A percentile compares a stretch with the other conserved stretches of the same genome.
Conservation (phyloP, 2,329 filamentous ascomycete species). For the Davidsoniella eucalypti region DNA sequence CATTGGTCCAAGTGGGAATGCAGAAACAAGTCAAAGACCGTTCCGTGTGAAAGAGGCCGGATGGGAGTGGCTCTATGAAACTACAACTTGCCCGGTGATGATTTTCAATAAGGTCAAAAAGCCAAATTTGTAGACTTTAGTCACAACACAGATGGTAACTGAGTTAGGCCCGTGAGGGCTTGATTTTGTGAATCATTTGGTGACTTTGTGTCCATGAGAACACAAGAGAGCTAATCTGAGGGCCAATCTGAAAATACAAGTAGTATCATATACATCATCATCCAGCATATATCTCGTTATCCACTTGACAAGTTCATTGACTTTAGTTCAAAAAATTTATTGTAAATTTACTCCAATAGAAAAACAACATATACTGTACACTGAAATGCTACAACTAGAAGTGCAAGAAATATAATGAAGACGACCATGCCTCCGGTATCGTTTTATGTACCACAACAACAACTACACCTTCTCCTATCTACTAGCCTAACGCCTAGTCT, state of each 20-base stretch:
- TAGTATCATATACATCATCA: slow-evolving; percentile 1
- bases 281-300: background rate
- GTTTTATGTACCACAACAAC: background rate
- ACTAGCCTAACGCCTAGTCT: background rate
- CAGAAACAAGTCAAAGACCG: background rate
- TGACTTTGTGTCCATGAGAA: slow-evolving; percentile 32
- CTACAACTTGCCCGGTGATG: slow-evolving; percentile 28
- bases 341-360: background rate
- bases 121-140: slow-evolving; percentile 37
- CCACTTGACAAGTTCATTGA: no score
- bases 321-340: background rate
- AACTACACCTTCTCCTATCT: no score
- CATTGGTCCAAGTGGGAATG: slow-evolving; percentile 2
- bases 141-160: background rate
- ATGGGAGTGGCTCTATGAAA: background rate
- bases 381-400: background rate
- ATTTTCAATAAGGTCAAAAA: slow-evolving; percentile 33
- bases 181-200: background rate
- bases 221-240: slow-evolving; percentile 42
- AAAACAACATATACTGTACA: slow-evolving; percentile 6
- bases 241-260: slow-evolving; percentile 17
- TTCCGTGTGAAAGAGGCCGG: background rate
- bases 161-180: no score
- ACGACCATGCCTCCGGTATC: no score
- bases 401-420: background rate